These are phyloP conservation scores for Vigna angularis DNA, from an alignment of 306 rosid genomes.

Conservation along the genomic window DNA sequence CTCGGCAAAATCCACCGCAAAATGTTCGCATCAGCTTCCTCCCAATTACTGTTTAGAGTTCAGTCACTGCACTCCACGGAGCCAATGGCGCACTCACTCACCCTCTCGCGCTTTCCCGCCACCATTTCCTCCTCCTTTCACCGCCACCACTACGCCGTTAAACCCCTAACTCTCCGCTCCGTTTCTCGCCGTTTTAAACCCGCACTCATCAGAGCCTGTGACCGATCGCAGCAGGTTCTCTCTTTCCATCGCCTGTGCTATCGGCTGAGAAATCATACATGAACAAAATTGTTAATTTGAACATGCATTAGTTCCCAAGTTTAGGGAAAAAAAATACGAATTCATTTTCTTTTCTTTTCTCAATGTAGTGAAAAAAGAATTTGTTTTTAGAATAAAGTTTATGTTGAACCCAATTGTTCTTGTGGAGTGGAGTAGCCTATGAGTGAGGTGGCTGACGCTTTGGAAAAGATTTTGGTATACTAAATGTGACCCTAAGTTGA, in stretches of 20 bases:
- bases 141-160: conserved; percentile 27
- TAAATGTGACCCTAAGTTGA: not conserved
- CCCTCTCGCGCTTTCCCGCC: conserved; percentile 51
- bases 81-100: conserved; percentile 57
- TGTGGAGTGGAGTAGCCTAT: not conserved
- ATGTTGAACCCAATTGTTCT: not conserved
- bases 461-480: not conserved
- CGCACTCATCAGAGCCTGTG: conserved; percentile 55
- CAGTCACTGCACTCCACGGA: conserved; percentile 39
- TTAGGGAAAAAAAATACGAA: not conserved
- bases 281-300: not conserved
- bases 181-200: conserved; percentile 34
- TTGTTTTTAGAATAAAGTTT: not conserved
- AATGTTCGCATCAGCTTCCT: not conserved
- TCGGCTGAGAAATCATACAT: not conserved
- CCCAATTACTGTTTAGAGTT: not conserved
- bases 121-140: conserved; percentile 34
- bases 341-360: not conserved
- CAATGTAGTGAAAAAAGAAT: not conserved
- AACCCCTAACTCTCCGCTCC: conserved; percentile 39
- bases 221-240: conserved; percentile 65
- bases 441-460: not conserved
- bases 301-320: not conserved
- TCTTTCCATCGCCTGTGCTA: conserved; percentile 11
- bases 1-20: not conserved